Evolutionary conservation across 257 asterid species (phyloP).

Genomic region (Anisodus acutangulus): DNA sequence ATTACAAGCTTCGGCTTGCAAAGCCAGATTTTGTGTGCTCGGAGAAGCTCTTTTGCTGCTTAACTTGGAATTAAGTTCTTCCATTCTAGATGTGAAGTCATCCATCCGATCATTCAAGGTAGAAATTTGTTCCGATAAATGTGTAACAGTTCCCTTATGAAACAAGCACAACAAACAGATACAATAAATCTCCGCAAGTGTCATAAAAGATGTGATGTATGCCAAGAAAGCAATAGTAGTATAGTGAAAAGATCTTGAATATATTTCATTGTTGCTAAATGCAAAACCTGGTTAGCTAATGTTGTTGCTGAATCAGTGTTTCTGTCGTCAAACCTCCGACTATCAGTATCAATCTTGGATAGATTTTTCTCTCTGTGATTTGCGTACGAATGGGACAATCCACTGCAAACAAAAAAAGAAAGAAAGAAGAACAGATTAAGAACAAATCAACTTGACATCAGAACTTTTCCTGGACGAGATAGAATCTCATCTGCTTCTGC

Average conservation of each 20-base stretch:
- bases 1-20: slow-evolving; percentile 66
- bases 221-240: neutral
- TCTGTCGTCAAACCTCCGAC: slow-evolving; percentile 59
- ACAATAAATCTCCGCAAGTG: neutral
- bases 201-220: neutral
- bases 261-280: neutral
- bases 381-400: slow-evolving; percentile 86
- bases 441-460: slow-evolving; percentile 23
- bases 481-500: neutral
- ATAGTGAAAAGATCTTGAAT: neutral
- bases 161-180: neutral
- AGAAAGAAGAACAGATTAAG: slow-evolving; percentile 8
- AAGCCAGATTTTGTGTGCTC: slow-evolving; percentile 52
- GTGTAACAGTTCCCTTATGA: slow-evolving; percentile 66
- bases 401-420: slow-evolving; percentile 50
- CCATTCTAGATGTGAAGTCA: slow-evolving; percentile 76
- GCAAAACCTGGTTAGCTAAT: slow-evolving; percentile 56
- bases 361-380: slow-evolving; percentile 63
- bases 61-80: slow-evolving; percentile 77
- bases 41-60: slow-evolving; percentile 56
- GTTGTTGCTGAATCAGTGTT: slow-evolving; percentile 50
- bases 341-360: slow-evolving; percentile 44
- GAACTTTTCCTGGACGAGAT: neutral
- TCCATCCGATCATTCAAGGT: slow-evolving; percentile 86
- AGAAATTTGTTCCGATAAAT: slow-evolving; percentile 86